Percentiles rank a stretch among this genome's conserved stretches.
These are phyloP conservation scores for Fusarium kyushuense DNA, from an alignment of 2,329 filamentous ascomycete species.

Conservation along the genomic window DNA sequence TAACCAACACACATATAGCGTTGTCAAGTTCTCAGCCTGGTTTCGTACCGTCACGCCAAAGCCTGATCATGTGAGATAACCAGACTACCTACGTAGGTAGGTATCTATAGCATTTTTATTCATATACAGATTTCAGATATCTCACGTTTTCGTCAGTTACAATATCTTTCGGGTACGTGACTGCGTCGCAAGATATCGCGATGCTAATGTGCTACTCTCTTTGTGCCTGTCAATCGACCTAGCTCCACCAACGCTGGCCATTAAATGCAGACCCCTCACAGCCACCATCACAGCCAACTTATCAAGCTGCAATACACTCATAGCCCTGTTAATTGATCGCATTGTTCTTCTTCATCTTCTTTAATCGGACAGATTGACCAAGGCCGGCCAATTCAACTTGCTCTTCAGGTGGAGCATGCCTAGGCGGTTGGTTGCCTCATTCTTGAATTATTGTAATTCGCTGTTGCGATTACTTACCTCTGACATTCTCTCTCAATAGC, in stretches of 20 bases:
- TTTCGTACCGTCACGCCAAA: neutral
- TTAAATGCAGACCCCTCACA: conserved; percentile 20
- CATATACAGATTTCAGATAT: neutral
- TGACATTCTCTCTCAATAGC: conserved; percentile 16
- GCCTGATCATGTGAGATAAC: neutral
- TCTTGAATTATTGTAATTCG: conserved; percentile 21
- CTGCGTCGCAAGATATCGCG: neutral
- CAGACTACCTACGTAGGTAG: too few relatives aligned
- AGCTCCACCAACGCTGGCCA: conserved; percentile 28
- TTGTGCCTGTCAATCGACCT: conserved; percentile 11
- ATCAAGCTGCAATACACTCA: conserved; percentile 8
- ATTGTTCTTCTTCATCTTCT: neutral
- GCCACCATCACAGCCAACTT: conserved; percentile 22
- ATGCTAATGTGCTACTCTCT: neutral
- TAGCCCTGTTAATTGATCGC: neutral
- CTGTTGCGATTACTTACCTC: conserved; percentile 16
- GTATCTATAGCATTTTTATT: neutral
- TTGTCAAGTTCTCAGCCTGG: conserved; percentile 14
- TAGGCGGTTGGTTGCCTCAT: conserved; percentile 2
- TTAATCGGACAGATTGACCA: neutral
- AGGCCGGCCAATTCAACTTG: neutral
- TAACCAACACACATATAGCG: conserved; percentile 29
- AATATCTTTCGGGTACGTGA: neutral
- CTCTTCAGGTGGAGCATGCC: neutral
- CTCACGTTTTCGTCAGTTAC: neutral